A percentile compares a stretch with the other conserved stretches of the same genome.
phyloP scores from a whole-genome alignment of 495 filamentous ascomycete species.

The Daldinia grandis region DNA sequence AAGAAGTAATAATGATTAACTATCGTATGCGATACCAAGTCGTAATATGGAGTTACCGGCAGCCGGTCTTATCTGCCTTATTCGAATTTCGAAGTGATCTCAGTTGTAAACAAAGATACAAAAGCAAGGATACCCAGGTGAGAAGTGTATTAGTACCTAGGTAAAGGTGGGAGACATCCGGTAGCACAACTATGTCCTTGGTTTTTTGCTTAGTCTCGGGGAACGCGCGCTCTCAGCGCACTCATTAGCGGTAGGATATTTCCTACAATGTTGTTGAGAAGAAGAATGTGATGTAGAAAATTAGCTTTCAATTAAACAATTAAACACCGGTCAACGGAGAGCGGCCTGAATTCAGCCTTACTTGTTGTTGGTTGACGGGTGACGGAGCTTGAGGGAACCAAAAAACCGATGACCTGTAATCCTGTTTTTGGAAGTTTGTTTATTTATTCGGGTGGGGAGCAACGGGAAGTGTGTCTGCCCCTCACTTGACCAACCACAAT shows the following conservation, averaged over 20 bases:
- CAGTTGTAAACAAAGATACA: constrained; percentile 10
- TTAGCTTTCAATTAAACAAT: constrained; percentile 19
- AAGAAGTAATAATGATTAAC: no score
- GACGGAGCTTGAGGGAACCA: constrained; percentile 21
- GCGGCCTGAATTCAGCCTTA: constrained; percentile 34
- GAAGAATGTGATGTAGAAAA: constrained; percentile 11
- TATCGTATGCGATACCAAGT: constrained; percentile 2
- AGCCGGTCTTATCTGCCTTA: constrained; percentile 3
- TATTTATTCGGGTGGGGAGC: constrained; percentile 47
- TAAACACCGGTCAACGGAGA: constrained; percentile 15
- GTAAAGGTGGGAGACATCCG: constrained; percentile 19
- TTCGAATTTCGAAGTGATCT: constrained; percentile 7
- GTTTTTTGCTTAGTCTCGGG: not conserved
- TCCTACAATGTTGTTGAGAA: constrained; percentile 23
- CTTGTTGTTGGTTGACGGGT: constrained; percentile 4
- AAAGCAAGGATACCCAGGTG: not conserved
- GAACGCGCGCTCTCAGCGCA: constrained; percentile 41
- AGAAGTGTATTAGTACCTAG: not conserved
- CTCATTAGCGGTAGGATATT: constrained; percentile 37
- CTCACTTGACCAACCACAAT: constrained; percentile 25
- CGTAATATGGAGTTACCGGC: not conserved
- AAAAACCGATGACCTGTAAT: constrained; percentile 18
- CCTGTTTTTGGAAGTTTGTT: constrained; percentile 48
- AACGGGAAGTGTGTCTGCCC: constrained; percentile 31
- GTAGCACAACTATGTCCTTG: constrained; percentile 13